These are phyloP conservation scores for Termitomyces sp. DNA, from an alignment of 1,284 basidiomycete genomes.

Conservation along the genomic window DNA sequence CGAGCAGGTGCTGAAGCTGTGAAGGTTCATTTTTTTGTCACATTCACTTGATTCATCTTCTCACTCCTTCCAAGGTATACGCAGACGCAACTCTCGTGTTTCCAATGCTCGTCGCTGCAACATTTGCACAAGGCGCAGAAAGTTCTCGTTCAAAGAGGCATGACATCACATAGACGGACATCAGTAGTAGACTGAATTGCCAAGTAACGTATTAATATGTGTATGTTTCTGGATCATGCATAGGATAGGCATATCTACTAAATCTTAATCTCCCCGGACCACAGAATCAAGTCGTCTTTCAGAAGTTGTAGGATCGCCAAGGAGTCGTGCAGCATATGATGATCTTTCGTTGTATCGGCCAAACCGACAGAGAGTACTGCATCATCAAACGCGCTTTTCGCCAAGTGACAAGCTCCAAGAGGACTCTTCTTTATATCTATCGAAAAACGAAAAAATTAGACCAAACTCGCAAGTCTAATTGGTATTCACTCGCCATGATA, in stretches of 20 bases:
- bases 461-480: background rate
- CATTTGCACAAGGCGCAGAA: conserved; percentile 53
- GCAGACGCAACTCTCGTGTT: conserved; percentile 89
- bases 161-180: background rate
- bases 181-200: background rate
- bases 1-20: conserved; percentile 86
- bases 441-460: background rate
- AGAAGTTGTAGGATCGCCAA: conserved; percentile 63
- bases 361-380: conserved; percentile 48
- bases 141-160: background rate
- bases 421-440: conserved; percentile 83
- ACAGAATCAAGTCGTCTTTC: conserved; percentile 60
- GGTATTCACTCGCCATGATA: conserved; percentile 60
- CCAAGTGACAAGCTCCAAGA: conserved; percentile 89
- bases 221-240: background rate
- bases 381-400: conserved; percentile 69
- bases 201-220: background rate
- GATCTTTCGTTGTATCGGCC: conserved; percentile 27
- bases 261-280: conserved; percentile 53
- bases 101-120: conserved; percentile 83
- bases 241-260: background rate
- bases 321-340: conserved; percentile 53
- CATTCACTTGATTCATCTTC: conserved; percentile 1
- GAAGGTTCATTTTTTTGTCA: conserved; percentile 54
- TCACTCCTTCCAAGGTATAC: conserved; percentile 42